These are phyloP conservation scores for Daedalea quercina DNA, from an alignment of 768 basidiomycete species.

Conservation along the genomic window DNA sequence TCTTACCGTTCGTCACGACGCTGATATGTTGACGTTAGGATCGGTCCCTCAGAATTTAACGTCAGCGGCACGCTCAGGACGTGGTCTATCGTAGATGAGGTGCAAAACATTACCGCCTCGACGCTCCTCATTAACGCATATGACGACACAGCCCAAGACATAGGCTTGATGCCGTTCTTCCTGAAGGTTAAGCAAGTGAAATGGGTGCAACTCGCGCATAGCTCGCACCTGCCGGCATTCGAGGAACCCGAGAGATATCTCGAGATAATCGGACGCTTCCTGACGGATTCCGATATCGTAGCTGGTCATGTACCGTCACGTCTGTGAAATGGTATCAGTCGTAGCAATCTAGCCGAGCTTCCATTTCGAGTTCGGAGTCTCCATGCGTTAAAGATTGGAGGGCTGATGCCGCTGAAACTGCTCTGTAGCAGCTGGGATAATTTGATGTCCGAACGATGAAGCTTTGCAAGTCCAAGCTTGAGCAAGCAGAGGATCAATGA, in stretches of 20 bases:
- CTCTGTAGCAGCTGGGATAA: no score
- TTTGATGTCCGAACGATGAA: no score
- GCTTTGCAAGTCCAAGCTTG: no score
- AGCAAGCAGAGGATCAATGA: no score
- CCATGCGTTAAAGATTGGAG: no score
- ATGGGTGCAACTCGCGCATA: slow-evolving; percentile 26
- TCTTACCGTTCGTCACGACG: neutral
- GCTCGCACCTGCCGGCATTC: slow-evolving; percentile 25
- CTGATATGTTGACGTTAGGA: slow-evolving; percentile 12
- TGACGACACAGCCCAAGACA: slow-evolving; percentile 33
- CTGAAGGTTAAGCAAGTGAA: slow-evolving; percentile 22
- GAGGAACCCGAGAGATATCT: slow-evolving; percentile 28
- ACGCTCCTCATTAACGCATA: slow-evolving; percentile 30
- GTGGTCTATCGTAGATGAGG: slow-evolving; percentile 22
- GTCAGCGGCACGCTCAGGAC: slow-evolving; percentile 19
- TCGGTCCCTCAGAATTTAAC: slow-evolving; percentile 25
- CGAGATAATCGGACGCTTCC: slow-evolving; percentile 21
- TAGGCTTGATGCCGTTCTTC: slow-evolving; percentile 26
- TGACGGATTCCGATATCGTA: slow-evolving; percentile 7
- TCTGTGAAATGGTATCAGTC: no score
- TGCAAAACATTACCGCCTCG: slow-evolving; percentile 21
- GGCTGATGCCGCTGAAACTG: no score
- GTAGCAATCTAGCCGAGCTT: no score
- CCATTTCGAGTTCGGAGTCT: no score
- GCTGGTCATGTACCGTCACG: no score